Base-by-base conservation (phyloP, 768 basidiomycete species). In the Ramaria sp. region DNA sequence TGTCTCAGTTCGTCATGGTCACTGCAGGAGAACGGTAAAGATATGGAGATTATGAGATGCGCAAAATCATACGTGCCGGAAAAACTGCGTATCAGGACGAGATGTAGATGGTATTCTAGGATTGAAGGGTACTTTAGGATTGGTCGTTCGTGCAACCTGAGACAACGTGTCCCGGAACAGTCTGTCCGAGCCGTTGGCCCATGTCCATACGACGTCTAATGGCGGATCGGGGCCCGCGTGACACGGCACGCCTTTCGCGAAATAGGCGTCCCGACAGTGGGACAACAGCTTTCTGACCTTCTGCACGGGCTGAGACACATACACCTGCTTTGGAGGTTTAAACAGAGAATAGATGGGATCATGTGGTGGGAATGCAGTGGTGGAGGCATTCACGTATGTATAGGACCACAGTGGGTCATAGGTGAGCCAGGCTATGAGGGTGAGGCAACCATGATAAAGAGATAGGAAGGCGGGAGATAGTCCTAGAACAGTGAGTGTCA, bases 1-100 rank as follows among this genome's bases (percentile, higher is more conserved):
- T 69, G 67, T 13, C 66, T 64, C 30, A 71, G 62, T 56, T 71
- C 70, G 56, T 70, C 69, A 58, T 70, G 67, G 48, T 71, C 68
- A 9, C 70, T 60, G 32, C 7, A 8, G 18, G 27, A 34, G 20
- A 51, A 4, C n/a, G n/a, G 36, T 41, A 27, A n/a, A 24, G n/a
- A 13, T 27, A 32, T 15, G n/a, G n/a, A 42, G 51, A 52, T 20
- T 42, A 27, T n/a, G 39, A 20, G 12, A 15, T 15, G 42, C 16
- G 27, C 37, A 27, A n/a, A 41, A 48, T 27, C 9, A 28, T 43
- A 22, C 53, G 20, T 36, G 47, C 53, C 53, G 53, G 28, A 45
- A 55, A 20, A 55, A 45, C 13, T 36, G 28, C 2, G 42, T 45
- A 18, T 54, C 34, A 34, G 43, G 24, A 10, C 53, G 42, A 18